Conservation (phyloP, 306 rosid species). For the Lathyrus aphaca region DNA sequence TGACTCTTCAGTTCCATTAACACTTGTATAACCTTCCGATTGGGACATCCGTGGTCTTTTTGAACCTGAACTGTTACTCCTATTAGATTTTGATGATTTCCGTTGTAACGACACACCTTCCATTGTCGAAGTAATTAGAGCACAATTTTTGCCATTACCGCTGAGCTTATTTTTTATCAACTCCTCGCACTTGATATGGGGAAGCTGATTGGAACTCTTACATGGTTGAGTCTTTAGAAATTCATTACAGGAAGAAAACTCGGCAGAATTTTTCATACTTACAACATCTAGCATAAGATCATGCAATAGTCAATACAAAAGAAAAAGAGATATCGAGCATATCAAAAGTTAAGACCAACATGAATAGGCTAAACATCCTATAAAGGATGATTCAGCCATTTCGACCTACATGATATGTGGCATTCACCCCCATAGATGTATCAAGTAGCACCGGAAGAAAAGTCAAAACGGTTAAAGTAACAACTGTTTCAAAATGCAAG, state of each 20-base stretch:
- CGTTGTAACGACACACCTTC: conserved; percentile 55
- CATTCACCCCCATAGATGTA: background rate
- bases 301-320: conserved; percentile 27
- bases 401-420: background rate
- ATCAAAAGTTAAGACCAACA: background rate
- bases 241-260: conserved; percentile 48
- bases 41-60: conserved; percentile 66
- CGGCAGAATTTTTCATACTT: conserved; percentile 47
- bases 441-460: background rate
- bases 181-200: conserved; percentile 48
- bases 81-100: conserved; percentile 59
- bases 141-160: conserved; percentile 47
- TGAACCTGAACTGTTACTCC: conserved; percentile 54
- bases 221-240: conserved; percentile 44
- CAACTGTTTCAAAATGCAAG: background rate
- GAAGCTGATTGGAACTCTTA: conserved; percentile 50
- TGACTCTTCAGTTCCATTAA: conserved; percentile 54
- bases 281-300: conserved; percentile 58
- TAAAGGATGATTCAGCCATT: background rate
- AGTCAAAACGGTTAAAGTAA: background rate
- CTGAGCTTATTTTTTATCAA: conserved; percentile 42
- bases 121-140: conserved; percentile 45
- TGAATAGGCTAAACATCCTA: background rate
- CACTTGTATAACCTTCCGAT: conserved; percentile 50
- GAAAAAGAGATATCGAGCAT: background rate